These are phyloP conservation scores for Beauveria medogensis DNA, from an alignment of 2,329 filamentous ascomycete genomes.

Conservation along the genomic window DNA sequence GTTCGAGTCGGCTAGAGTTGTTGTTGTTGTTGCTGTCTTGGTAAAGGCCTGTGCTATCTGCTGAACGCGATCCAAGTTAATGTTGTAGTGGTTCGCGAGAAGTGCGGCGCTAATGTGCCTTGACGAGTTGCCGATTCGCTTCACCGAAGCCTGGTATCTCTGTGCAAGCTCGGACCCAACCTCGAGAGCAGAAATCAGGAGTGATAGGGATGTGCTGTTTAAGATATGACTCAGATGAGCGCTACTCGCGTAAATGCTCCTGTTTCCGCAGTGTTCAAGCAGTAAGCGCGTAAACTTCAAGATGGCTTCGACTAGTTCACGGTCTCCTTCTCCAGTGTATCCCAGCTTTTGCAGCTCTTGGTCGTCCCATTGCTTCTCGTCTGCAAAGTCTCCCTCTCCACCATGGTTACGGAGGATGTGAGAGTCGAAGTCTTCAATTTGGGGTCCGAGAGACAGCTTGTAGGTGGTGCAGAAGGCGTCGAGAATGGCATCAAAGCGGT, in stretches of 20 bases:
- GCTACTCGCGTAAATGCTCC: constrained; percentile 93
- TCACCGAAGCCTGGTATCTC: constrained; percentile 83
- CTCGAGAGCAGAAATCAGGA: constrained; percentile 71
- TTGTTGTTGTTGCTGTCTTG: constrained; percentile 55
- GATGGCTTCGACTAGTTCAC: constrained; percentile 68
- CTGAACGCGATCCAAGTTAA: constrained; percentile 71
- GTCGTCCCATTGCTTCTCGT: constrained; percentile 36
- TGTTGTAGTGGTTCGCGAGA: constrained; percentile 77
- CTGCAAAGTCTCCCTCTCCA: constrained; percentile 42
- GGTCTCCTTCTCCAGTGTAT: constrained; percentile 68
- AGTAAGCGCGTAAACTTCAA: constrained; percentile 81
- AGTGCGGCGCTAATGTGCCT: constrained; percentile 63
- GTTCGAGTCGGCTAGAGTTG: constrained; percentile 43
- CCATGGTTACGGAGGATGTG: constrained; percentile 54
- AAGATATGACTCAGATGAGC: constrained; percentile 80
- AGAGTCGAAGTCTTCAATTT: constrained; percentile 65
- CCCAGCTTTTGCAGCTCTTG: constrained; percentile 49
- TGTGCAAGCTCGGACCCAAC: constrained; percentile 82
- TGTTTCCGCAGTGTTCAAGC: constrained; percentile 90
- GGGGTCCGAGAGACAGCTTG: constrained; percentile 69
- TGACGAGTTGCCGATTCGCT: constrained; percentile 59
- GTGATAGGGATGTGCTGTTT: constrained; percentile 72
- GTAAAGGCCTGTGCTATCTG: constrained; percentile 76
- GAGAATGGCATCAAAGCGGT: constrained; percentile 85
- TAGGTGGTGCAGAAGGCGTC: constrained; percentile 77